These are phyloP conservation scores for Mimosa bimucronata DNA, from an alignment of 306 rosid genomes.

Conservation along the genomic window DNA sequence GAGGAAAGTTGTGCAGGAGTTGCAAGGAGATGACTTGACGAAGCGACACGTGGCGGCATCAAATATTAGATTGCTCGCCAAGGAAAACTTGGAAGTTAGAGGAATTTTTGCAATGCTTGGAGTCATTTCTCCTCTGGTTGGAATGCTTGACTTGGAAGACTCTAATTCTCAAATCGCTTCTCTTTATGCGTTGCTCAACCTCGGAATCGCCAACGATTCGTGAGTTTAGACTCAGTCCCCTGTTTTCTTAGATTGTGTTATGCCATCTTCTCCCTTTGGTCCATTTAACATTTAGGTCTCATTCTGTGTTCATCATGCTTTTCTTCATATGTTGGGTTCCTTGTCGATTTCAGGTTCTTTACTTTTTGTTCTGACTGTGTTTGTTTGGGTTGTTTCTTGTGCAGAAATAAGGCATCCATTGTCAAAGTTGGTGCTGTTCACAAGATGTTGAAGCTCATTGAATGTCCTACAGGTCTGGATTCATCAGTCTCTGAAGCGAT, in stretches of 20 bases:
- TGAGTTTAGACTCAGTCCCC: constrained; percentile 48
- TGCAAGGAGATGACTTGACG: constrained; percentile 57
- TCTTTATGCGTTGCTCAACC: constrained; percentile 90
- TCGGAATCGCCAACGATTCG: constrained; percentile 92
- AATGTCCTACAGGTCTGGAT: constrained; percentile 51
- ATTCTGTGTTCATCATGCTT: not conserved
- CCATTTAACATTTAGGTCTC: not conserved
- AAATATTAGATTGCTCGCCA: constrained; percentile 67
- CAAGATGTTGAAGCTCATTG: constrained; percentile 84
- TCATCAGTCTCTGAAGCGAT: constrained; percentile 78
- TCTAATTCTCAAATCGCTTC: constrained; percentile 71
- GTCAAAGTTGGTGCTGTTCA: constrained; percentile 91
- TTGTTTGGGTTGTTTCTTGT: constrained; percentile 20
- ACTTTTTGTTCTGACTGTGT: not conserved
- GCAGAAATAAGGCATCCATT: constrained; percentile 95
- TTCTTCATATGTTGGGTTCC: too few species aligned
- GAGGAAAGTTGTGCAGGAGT: constrained; percentile 58
- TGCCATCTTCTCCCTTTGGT: not conserved
- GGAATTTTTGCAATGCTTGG: constrained; percentile 87
- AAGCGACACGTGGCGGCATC: constrained; percentile 64
- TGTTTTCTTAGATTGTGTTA: not conserved
- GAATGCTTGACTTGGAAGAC: constrained; percentile 73
- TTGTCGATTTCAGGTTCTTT: not conserved
- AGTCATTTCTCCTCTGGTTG: constrained; percentile 84
- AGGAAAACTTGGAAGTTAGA: constrained; percentile 72